phyloP scores from a whole-genome alignment of 1,284 basidiomycete species.

The Marasmius sp. region DNA sequence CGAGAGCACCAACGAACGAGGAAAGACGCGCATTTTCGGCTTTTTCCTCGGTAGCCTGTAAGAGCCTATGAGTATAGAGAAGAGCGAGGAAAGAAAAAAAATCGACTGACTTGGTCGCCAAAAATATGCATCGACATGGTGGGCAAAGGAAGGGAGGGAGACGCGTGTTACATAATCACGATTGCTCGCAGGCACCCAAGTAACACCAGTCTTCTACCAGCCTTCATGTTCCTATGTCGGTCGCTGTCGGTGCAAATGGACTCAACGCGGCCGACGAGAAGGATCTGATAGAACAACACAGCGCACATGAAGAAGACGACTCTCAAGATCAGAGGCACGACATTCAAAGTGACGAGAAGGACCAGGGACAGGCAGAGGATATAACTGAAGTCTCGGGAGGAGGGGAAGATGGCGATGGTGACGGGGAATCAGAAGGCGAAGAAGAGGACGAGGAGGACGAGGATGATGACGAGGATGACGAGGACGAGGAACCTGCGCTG shows the following conservation, averaged over 20 bases:
- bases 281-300: background rate
- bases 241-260: background rate
- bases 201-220: too few relatives aligned
- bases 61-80: constrained; percentile 11
- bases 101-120: constrained; percentile 33
- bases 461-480: constrained; percentile 62
- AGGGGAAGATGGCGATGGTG: constrained; percentile 28
- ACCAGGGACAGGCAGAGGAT: background rate
- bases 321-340: background rate
- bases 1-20: constrained; percentile 96
- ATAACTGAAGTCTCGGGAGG: constrained; percentile 10
- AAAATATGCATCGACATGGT: constrained; percentile 50
- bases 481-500: constrained; percentile 82
- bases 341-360: background rate
- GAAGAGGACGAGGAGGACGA: constrained; percentile 55
- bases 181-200: too few relatives aligned
- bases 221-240: background rate
- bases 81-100: background rate
- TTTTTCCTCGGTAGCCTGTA: constrained; percentile 92
- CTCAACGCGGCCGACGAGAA: background rate
- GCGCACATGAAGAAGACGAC: background rate
- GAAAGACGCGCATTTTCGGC: constrained; percentile 99
- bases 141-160: background rate
- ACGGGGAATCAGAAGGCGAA: constrained; percentile 36
- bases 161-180: background rate